Evolutionary conservation across 2,329 filamentous ascomycete genomes (phyloP), one percentile per base, ranked within the genome.

Genomic region (Herpomyces periplanetae): DNA sequence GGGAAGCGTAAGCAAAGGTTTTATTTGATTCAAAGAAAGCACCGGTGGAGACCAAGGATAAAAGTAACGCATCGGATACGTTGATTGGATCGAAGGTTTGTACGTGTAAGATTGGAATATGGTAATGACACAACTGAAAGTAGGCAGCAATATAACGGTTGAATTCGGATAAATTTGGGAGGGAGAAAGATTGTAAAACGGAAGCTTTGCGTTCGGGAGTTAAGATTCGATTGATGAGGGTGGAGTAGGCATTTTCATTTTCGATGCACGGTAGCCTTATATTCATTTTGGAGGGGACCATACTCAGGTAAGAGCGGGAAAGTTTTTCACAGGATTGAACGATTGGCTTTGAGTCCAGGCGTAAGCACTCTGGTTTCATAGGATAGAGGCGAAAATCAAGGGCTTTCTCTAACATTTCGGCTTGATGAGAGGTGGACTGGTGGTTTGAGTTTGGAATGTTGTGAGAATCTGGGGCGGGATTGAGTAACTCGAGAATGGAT

Each of bases 21-120:
- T 87, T 69, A 33, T 91, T 75, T 35, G 91, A 91, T 8, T 75
- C 75, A 40, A 91, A 91, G 9, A 96, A 45, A 5, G 80, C 75
- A 30, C 80, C 80, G 25, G 96, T 88, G 11, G 80, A 91, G 19
- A 96, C 46, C 8, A 88, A 68, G 1, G 73, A 69, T 16, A 91
- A 50, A 13, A 96, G 45, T 5, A 96, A 45, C 9, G 80, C 61
- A 6, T 75, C 61, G 17, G 75, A 68, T 3, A 64, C 54, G 27
- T 61, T 49, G 3, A 63, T 62, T 3, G 73, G 66, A 26, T 59
- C 54, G 42, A 91, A 91, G 0, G 80, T 84, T 8, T 66, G 56
- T 17, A 75, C 73, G 34, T 96, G 80, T 34, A 96, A 41, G 44
- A 96, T 91, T 1, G 80, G 80, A 33, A 91, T 42, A 34, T 96